Evolutionary conservation across 495 filamentous ascomycete genomes (phyloP).

Genomic region (Talaromyces thailandensis): DNA sequence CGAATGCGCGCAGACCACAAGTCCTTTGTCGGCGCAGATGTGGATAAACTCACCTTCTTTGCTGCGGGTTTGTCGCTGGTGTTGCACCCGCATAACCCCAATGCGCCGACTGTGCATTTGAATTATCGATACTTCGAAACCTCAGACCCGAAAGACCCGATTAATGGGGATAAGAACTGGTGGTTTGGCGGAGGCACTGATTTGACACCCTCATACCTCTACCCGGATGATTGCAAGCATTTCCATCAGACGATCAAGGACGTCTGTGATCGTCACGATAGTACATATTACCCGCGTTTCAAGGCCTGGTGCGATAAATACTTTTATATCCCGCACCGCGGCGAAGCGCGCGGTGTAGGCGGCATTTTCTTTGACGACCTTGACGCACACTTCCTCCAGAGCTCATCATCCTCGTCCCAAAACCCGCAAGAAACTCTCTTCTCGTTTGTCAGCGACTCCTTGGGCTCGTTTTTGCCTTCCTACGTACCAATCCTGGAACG

Average conservation of each 20-base stretch:
- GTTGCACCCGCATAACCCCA: constrained; percentile 86
- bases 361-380: constrained; percentile 99
- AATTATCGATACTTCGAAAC: constrained; percentile 99
- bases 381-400: constrained; percentile 53
- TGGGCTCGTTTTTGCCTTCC: constrained; percentile 80
- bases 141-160: constrained; percentile 43
- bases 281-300: constrained; percentile 86
- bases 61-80: constrained; percentile 89
- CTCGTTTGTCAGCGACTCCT: constrained; percentile 76
- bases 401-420: constrained; percentile 41
- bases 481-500: constrained; percentile 83
- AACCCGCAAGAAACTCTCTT: constrained; percentile 88
- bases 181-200: constrained; percentile 98
- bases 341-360: constrained; percentile 81
- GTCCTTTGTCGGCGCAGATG: constrained; percentile 63
- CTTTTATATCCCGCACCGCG: constrained; percentile 86
- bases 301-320: constrained; percentile 99
- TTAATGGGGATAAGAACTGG: constrained; percentile 72
- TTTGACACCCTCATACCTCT: constrained; percentile 87
- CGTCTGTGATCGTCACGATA: constrained; percentile 88
- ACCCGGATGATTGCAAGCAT: constrained; percentile 92
- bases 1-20: constrained; percentile 97
- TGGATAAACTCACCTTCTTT: constrained; percentile 83
- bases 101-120: constrained; percentile 94
- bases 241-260: constrained; percentile 93